Percentiles rank a stretch among this genome's conserved stretches.
These are phyloP conservation scores for Wakefieldia striispora DNA, from an alignment of 768 basidiomycete species.

Conservation along the genomic window DNA sequence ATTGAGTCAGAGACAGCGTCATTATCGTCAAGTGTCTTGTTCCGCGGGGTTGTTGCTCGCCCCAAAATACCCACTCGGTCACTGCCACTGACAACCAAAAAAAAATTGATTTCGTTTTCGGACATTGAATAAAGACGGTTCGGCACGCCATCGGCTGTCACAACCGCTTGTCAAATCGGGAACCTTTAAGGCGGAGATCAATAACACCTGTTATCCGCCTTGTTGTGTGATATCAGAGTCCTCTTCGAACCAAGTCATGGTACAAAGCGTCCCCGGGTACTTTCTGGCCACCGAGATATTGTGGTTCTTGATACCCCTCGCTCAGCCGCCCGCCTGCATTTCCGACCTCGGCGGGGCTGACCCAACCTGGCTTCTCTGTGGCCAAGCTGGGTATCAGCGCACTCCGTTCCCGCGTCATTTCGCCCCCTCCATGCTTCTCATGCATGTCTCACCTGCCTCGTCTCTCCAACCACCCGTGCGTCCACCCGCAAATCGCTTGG, in stretches of 20 bases:
- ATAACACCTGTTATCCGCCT: background rate
- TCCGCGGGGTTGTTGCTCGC: conserved; percentile 8
- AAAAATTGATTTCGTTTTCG: background rate
- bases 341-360: conserved; percentile 25
- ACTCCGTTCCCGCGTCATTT: conserved; percentile 5
- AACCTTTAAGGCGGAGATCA: conserved; percentile 1
- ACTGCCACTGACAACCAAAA: background rate
- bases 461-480: conserved; percentile 1
- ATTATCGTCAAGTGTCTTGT: background rate
- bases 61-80: background rate
- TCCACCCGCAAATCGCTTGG: conserved; percentile 17
- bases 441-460: background rate
- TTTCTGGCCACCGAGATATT: conserved; percentile 5
- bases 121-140: background rate
- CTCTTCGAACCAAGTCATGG: too few relatives aligned
- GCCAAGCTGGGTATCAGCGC: background rate
- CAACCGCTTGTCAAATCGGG: too few relatives aligned
- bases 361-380: background rate
- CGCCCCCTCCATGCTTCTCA: conserved; percentile 8
- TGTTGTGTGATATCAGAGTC: too few relatives aligned
- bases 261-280: background rate
- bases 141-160: background rate
- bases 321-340: conserved; percentile 10
- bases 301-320: conserved; percentile 6
- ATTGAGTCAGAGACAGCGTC: background rate